Base-by-base conservation (phyloP, 2,329 filamentous ascomycete species). In the Pestalotiopsis fici region DNA sequence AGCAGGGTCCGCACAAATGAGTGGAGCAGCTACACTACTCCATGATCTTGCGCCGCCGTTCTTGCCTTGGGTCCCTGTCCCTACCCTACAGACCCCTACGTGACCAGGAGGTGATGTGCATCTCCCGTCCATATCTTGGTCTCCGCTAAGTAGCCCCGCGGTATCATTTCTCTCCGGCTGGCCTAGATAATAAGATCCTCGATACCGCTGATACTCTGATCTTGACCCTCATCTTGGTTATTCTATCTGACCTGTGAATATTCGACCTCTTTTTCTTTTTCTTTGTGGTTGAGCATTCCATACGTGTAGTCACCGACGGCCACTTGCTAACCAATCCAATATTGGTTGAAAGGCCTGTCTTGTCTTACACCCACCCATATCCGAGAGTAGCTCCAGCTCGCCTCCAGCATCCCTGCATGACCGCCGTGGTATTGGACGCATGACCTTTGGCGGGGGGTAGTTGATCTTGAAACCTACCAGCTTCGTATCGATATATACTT, bases 111-210 rank as follows among this genome's bases (percentile, higher is more conserved):
- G 23, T 73, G 74, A 76, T 77, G 71, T 74, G 72, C 74, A 74
- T 74, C 71, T 76, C 72, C 74, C 74, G 73, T 72, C 72, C 73
- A 76, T 71, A 71, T 70, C 74, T 72, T 71, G 59, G 71, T 70
- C 74, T 72, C 74, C 71, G 68, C 73, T 72, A 18, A 27, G 23
- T 72, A 72, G 74, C 74, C 75, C 75, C 75, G 76, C 74, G 74
- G 72, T 74, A 75, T 74, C 71, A 72, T 70, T 73, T 74, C 74
- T 67, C 60, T 66, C 64, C 64, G 64, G 39, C 74, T 68, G 69
- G 71, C 72, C 70, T 72, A 60, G 57, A 60, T 74, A 77, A 77
- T 75, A 75, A 75, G 18, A 50, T 67, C 68, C 74, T 72, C 71
- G 72, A 50, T 73, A 75, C 72, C 73, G 71, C 70, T 72, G 70